Percentiles rank a stretch among this genome's conserved stretches.
Evolutionary conservation across 345 rosid species (phyloP).

Genomic region (Bruguiera parviflora): DNA sequence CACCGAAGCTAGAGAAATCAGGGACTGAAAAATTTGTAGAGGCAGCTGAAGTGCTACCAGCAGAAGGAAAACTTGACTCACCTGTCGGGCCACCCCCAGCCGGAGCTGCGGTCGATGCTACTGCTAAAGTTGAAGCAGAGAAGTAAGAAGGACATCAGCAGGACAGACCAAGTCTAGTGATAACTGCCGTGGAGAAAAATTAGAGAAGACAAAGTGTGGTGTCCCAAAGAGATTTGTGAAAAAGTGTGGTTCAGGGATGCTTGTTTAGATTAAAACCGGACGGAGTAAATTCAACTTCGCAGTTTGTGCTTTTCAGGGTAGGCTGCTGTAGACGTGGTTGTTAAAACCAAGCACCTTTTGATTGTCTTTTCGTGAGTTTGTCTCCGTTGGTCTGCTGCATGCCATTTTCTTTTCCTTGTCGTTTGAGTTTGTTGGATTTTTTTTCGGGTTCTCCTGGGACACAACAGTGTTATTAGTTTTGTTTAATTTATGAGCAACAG

Average conservation of each 20-base stretch:
- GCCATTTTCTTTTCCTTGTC: too few species aligned
- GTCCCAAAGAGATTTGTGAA: not conserved
- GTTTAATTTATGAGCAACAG: too few species aligned
- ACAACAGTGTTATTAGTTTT: too few species aligned
- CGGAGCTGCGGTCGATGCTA: not conserved
- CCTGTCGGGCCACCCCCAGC: not conserved
- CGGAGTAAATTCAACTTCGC: too few species aligned
- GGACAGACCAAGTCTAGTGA: not conserved
- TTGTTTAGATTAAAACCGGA: too few species aligned
- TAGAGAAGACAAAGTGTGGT: not conserved
- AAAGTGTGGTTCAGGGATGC: not conserved
- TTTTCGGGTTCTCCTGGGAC: too few species aligned
- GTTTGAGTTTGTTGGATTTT: too few species aligned
- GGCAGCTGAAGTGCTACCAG: not conserved
- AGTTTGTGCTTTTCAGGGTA: too few species aligned
- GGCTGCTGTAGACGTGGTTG: too few species aligned
- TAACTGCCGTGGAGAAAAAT: not conserved
- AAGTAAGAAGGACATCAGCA: not conserved
- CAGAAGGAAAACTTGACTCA: not conserved
- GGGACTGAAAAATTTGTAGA: conserved; percentile 5
- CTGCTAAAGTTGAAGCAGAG: not conserved
- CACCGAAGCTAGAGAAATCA: conserved; percentile 2
- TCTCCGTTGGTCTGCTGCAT: too few species aligned
- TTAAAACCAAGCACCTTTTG: too few species aligned
- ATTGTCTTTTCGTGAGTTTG: too few species aligned